phyloP scores from a whole-genome alignment of 2,329 filamentous ascomycete genomes.

The Malbranchea cinnamomea region DNA sequence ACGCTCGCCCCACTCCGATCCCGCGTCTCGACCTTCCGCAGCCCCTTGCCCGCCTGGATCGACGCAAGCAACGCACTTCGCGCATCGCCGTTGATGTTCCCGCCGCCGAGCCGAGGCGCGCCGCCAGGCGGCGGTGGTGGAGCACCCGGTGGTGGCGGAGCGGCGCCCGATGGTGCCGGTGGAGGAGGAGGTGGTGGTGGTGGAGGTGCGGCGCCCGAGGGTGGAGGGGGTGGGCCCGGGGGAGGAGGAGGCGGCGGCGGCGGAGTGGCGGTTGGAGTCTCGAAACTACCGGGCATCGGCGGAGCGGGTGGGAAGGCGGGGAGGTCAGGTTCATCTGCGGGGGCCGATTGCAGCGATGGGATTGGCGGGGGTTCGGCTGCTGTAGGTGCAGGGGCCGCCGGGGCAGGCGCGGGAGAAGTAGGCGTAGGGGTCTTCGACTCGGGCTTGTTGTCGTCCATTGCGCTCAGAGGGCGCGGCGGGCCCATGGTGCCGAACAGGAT shows the following conservation, averaged over 20 bases:
- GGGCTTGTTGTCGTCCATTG: conserved; percentile 55
- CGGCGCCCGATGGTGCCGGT: conserved; percentile 25
- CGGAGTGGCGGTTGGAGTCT: conserved; percentile 14
- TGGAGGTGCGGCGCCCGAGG: conserved; percentile 18
- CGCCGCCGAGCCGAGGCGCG: conserved; percentile 4
- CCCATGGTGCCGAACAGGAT: conserved; percentile 96
- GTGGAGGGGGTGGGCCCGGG: conserved; percentile 10
- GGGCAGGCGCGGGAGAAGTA: conserved; percentile 30
- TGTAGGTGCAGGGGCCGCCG: conserved; percentile 27
- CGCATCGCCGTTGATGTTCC: conserved; percentile 15
- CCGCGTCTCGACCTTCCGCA: conserved; percentile 82
- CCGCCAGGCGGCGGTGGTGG: conserved; percentile 13
- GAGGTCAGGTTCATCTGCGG: conserved; percentile 15
- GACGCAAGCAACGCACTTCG: conserved; percentile 57
- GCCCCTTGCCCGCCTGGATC: conserved; percentile 62
- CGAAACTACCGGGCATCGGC: conserved; percentile 17
- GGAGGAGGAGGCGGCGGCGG: conserved; percentile 18
- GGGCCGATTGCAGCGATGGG: conserved; percentile 28
- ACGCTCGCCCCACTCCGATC: conserved; percentile 61
- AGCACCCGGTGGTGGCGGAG: conserved; percentile 27
- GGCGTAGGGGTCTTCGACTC: conserved; percentile 31
- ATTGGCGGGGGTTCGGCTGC: conserved; percentile 19
- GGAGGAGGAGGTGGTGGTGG: conserved; percentile 24
- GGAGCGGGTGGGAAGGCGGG: conserved; percentile 31
- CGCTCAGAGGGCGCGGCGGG: conserved; percentile 74